Evolutionary conservation across 2,329 filamentous ascomycete species (phyloP), one percentile per base, ranked within the genome.

Genomic region (Pseudopyrenochaeta lycopersici): DNA sequence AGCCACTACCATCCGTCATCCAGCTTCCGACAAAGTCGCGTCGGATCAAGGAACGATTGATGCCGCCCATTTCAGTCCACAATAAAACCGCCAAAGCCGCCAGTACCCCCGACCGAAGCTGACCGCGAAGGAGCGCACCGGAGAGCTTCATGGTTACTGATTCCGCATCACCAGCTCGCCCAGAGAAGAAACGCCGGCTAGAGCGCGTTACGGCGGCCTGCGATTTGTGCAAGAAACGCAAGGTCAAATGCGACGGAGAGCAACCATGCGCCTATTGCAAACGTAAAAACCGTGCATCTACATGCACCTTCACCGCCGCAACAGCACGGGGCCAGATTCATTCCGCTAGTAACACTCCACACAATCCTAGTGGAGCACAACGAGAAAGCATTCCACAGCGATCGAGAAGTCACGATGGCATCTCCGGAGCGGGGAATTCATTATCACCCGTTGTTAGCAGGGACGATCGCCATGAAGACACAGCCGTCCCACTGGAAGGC

Each of bases 191-290:
- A 14, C 66, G 67, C 11, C 58, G 66, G 15, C 20, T 68, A 23
- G 66, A 72, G 23, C 62, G 68, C 20, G 68, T 72, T 12, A 56
- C 52, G 4, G 68, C 67, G 36, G 68, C 68, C 23, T 72, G 68
- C 52, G 66, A 72, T 56, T 57, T 72, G 15, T 72, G 68, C 32
- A 70, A 70, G 54, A 63, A 52, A 35, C 64, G 68, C 17, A 72
- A 72, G 50, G 81, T 83, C 54, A 83, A 83, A 64, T 84, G 82
- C 62, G 78, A 84, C 54, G 82, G 82, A 33, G 73, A 77, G 44
- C 73, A 79, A 43, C 82, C 82, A 36, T 84, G 82, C 54, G 76
- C 75, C n/a, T 81, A 83, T 48, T 84, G 81, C 63, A 69, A 70
- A 71, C 59, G 65, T 7, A 67, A 78, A 70, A 61, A 77, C 72